Evolutionary conservation across 257 asterid species (phyloP).

Genomic region (Rauvolfia tetraphylla): DNA sequence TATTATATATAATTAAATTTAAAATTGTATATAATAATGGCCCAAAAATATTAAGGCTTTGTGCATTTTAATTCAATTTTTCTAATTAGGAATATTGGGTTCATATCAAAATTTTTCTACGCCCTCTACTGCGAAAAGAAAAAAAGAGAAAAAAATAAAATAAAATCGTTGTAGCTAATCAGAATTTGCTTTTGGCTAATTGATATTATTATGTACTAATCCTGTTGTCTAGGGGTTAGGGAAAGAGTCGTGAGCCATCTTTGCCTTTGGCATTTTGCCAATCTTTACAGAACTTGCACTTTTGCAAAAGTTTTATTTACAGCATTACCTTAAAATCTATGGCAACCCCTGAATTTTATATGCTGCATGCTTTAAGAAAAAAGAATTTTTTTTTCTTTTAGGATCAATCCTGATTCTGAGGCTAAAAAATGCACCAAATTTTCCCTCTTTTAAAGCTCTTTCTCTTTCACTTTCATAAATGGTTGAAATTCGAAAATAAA

Average conservation of each 20-base stretch:
- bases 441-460: background rate
- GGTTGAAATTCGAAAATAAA: slow-evolving; percentile 17
- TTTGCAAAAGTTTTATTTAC: slow-evolving; percentile 14
- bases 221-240: background rate
- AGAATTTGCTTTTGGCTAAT: background rate
- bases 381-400: background rate
- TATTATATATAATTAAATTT: too few relatives aligned
- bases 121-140: background rate
- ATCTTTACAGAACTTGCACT: slow-evolving; percentile 15
- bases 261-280: slow-evolving; percentile 8
- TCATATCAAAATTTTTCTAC: too few relatives aligned
- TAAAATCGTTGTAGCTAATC: too few relatives aligned
- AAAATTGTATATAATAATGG: too few relatives aligned
- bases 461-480: slow-evolving; percentile 16
- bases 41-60: too few relatives aligned
- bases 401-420: background rate
- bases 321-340: slow-evolving; percentile 1
- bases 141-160: background rate
- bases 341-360: background rate
- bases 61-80: too few relatives aligned
- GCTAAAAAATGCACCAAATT: slow-evolving; percentile 6
- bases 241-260: slow-evolving; percentile 20
- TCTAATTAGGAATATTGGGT: too few relatives aligned
- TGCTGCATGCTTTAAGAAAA: slow-evolving; percentile 1
- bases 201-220: background rate